phyloP scores from a whole-genome alignment of 495 filamentous ascomycete species.

The Daldinia caldariorum region DNA sequence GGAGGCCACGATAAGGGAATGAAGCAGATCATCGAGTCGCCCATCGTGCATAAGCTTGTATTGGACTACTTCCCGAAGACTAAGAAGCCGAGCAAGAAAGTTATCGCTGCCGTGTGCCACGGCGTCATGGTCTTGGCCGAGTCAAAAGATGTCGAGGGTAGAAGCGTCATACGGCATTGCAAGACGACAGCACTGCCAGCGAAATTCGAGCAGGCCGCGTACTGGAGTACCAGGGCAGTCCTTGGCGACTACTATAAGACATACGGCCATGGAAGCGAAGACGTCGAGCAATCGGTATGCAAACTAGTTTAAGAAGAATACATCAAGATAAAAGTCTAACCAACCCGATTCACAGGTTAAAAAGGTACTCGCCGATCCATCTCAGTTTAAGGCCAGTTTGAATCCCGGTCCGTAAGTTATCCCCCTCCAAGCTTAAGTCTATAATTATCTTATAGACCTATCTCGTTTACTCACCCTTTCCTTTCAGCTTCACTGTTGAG shows the following conservation, averaged over 20 bases:
- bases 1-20: constrained; percentile 66
- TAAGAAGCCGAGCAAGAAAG: constrained; percentile 56
- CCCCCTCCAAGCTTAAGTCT: background rate
- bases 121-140: constrained; percentile 63
- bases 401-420: constrained; percentile 58
- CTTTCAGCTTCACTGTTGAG: constrained; percentile 59
- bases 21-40: constrained; percentile 63
- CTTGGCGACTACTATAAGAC: constrained; percentile 68
- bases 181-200: constrained; percentile 62
- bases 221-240: constrained; percentile 60
- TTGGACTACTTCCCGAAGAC: constrained; percentile 61
- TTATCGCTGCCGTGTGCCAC: constrained; percentile 62
- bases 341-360: constrained; percentile 51
- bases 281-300: constrained; percentile 59
- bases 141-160: constrained; percentile 53
- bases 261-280: constrained; percentile 61
- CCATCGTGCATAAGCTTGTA: constrained; percentile 57
- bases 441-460: background rate
- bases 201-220: constrained; percentile 60
- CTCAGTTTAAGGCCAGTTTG: constrained; percentile 61
- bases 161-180: constrained; percentile 59
- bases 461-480: constrained; percentile 9
- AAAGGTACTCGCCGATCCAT: constrained; percentile 55
- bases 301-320: background rate
- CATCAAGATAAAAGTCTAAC: constrained; percentile 15